A percentile compares a stretch with the other conserved stretches of the same genome.
Evolutionary conservation across 1,284 basidiomycete genomes (phyloP).

Genomic region (Sporisorium reilianum): DNA sequence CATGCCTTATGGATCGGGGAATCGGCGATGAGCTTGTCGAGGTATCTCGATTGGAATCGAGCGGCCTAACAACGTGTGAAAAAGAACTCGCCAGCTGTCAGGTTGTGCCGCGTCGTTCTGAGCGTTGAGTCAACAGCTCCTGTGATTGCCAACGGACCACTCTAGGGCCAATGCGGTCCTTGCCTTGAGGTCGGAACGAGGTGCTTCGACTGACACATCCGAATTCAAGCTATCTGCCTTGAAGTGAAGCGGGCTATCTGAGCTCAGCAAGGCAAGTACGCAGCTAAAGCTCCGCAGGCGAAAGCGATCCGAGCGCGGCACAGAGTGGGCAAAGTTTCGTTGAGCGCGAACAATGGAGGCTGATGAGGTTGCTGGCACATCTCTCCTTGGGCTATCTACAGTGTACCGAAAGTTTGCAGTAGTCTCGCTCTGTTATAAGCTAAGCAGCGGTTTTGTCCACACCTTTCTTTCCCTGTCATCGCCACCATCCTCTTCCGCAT

Average conservation of each 20-base stretch:
- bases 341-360: conserved; percentile 1
- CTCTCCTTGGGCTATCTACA: neutral
- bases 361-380: conserved; percentile 20
- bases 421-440: too few species aligned
- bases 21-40: neutral
- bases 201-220: too few species aligned
- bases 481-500: neutral
- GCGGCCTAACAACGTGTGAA: conserved; percentile 7
- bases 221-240: too few species aligned
- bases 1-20: conserved; percentile 18
- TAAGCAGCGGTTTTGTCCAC: too few species aligned
- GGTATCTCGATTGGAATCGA: too few species aligned
- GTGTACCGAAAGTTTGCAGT: neutral
- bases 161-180: neutral
- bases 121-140: too few species aligned
- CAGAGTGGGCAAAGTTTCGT: neutral
- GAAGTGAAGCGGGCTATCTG: too few species aligned
- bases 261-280: too few species aligned
- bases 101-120: conserved; percentile 15
- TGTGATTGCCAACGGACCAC: too few species aligned
- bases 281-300: too few species aligned
- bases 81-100: conserved; percentile 13
- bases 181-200: neutral
- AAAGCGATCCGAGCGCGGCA: conserved; percentile 34
- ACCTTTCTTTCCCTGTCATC: neutral